Base-by-base conservation (phyloP, 257 asterid species). In the Nicotiana paniculata region DNA sequence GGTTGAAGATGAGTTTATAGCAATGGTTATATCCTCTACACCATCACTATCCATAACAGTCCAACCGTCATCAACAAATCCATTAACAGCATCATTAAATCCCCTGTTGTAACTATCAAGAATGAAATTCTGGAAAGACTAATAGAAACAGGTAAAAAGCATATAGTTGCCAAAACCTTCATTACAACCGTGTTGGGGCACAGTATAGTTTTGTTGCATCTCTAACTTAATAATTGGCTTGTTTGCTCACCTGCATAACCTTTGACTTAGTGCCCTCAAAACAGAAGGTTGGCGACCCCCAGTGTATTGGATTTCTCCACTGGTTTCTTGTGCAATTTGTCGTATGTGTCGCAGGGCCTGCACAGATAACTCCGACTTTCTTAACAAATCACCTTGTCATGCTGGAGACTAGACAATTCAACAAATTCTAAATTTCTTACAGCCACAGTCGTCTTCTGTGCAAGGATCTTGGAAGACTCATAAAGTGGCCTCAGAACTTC, bases 31-130 rank as follows among this genome's bases (percentile, higher is more conserved):
- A 65, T 96, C 98, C 86, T 96, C 98, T 37, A 81, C 90, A 32
- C 98, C 99, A 82, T 96, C 99, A 30, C 93, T 89, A 63, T 92
- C 89, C 93, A 94, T 85, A 85, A 90, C 85, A 3, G 97, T 89
- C 99, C 99, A 96, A 55, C 98, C 99, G 80, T 96, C 99, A 79
- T 93, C 98, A n/a, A 86, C 92, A 88, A 96, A 94, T 77, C 98
- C 99, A 83, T 92, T 96, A 66, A 96, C 93, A 64, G 98, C 97
- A 86, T 96, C 99, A 80, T 96, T 94, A 79, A 96, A 94, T 51
- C 99, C 98, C 92, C 98, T 96, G 85, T 33, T 82, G 80, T 16
- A 61, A 68, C 78, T 46, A 32, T 16, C 28, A 15, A 74, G 33
- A 1, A 72, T 46, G 26, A 46, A 11, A 32, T 18, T 62, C 18